These are phyloP conservation scores for Fusarium mangiferae DNA, from an alignment of 2,329 filamentous ascomycete genomes.

Conservation along the genomic window DNA sequence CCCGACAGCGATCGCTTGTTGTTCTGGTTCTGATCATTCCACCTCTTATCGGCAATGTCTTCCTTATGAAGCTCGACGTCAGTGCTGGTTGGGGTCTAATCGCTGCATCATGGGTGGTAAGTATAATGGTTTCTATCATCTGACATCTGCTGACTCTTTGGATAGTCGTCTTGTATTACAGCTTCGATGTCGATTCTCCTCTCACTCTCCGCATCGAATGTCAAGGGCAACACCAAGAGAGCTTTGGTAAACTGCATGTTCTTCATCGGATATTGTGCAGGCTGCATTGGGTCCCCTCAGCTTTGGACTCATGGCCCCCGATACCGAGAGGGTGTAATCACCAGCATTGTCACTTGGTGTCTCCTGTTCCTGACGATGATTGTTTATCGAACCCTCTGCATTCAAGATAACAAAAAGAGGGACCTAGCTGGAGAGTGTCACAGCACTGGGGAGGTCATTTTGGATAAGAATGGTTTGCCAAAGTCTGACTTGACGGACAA, in stretches of 20 bases:
- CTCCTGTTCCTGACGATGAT: not conserved
- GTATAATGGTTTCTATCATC: not conserved
- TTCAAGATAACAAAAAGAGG: not conserved
- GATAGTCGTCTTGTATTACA: not conserved
- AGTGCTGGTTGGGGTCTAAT: not conserved
- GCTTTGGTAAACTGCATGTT: not conserved
- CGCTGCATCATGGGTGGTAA: not conserved
- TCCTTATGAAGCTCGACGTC: not conserved
- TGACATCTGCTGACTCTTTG: not conserved
- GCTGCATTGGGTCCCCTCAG: not conserved
- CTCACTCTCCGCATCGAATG: not conserved
- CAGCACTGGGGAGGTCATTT: not conserved
- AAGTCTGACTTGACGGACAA: constrained; percentile 1
- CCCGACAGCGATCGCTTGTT: not conserved
- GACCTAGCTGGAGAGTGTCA: not conserved
- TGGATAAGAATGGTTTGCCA: not conserved
- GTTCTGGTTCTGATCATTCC: not conserved
- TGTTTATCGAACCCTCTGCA: not conserved
- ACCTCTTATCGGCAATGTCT: not conserved
- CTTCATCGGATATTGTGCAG: not conserved
- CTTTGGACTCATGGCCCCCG: not conserved
- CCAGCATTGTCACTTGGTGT: not conserved
- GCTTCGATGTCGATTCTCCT: not conserved
- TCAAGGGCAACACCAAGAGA: constrained; percentile 2
- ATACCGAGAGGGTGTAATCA: not conserved